Base-by-base conservation (phyloP, 495 filamentous ascomycete genomes). In the Neurospora sp. region DNA sequence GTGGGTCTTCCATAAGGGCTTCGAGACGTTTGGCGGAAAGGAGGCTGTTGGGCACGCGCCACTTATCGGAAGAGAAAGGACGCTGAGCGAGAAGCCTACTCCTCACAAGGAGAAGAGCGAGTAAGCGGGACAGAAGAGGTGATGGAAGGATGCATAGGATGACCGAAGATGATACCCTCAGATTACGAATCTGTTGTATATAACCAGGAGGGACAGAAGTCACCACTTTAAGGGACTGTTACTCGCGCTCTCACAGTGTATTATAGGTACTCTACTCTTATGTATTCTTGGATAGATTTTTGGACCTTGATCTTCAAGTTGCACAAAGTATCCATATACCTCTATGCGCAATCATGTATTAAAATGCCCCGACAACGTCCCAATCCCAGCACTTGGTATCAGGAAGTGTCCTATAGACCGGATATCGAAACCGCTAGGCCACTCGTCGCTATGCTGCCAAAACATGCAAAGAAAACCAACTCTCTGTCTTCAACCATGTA, bases 1-100 rank as follows among this genome's bases (percentile, higher is more conserved):
- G 77, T 97, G 92, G 93, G 79, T 85, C 10, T 98, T 99, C 85
- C 91, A 96, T 71, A 92, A 90, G 75, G 92, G 86, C 0, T 92
- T 96, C 74, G 86, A 90, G 76, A 76, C 86, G 4, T 87, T 92
- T 75, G 93, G 90, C 7, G 93, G 94, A 2, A 87, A 90, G 71
- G 78, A 77, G 42, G 85, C 80, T 23, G 87, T 91, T 62, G 88
- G 87, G 9, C 79, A 87, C 20, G 73, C 85, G 12, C 85, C 84
- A 8, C 72, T 80, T 31, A 88, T 83, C n/a, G 88, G 88, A n/a
- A 82, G 87, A 71, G 86, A 90, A 77, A 85, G 86, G 72, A 80
- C 85, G 76, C 73, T 90, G 74, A 80, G 82, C 71, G 81, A 87
- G 71, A 83, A 81, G 74, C 54, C 54, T 35, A 18, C 27, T 66